Percentiles rank a stretch among this genome's conserved stretches.
phyloP scores from a whole-genome alignment of 2,329 filamentous ascomycete species.

The Phialocephala subalpina region DNA sequence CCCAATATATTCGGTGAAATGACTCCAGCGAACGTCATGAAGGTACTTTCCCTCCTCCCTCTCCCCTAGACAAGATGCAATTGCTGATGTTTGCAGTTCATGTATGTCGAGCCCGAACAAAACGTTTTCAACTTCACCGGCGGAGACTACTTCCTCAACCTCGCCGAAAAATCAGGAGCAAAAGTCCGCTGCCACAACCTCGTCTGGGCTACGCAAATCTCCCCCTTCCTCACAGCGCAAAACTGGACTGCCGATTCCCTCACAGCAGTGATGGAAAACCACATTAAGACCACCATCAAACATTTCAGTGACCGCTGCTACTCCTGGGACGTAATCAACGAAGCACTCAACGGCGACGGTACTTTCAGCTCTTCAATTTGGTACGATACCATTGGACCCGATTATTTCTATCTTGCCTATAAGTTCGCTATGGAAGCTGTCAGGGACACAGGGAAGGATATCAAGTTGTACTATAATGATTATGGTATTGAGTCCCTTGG shows the following conservation, averaged over 20 bases:
- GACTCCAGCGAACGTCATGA: constrained; percentile 19
- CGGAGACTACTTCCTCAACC: constrained; percentile 9
- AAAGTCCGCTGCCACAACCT: constrained; percentile 10
- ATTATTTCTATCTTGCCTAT: constrained; percentile 9
- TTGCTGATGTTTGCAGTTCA: not conserved
- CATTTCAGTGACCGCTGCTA: constrained; percentile 10
- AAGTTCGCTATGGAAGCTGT: constrained; percentile 5
- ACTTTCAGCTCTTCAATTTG: constrained; percentile 6
- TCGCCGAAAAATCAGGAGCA: not conserved
- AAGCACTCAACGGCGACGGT: constrained; percentile 7
- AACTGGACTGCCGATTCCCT: constrained; percentile 1
- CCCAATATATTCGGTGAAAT: constrained; percentile 11
- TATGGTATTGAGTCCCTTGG: constrained; percentile 7
- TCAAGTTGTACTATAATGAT: constrained; percentile 15
- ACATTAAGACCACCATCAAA: constrained; percentile 3
- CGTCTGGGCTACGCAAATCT: not conserved
- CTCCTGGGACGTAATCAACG: constrained; percentile 10
- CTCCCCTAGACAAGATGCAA: not conserved
- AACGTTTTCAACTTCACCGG: constrained; percentile 4
- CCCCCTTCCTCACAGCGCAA: not conserved
- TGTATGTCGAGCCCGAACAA: not conserved
- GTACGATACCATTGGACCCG: constrained; percentile 12
- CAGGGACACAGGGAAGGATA: not conserved
- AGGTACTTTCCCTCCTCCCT: not conserved
- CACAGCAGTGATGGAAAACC: constrained; percentile 6